Percentiles rank a stretch among this genome's conserved stretches.
phyloP scores from a whole-genome alignment of 306 rosid species.

The Sesbania bispinosa region DNA sequence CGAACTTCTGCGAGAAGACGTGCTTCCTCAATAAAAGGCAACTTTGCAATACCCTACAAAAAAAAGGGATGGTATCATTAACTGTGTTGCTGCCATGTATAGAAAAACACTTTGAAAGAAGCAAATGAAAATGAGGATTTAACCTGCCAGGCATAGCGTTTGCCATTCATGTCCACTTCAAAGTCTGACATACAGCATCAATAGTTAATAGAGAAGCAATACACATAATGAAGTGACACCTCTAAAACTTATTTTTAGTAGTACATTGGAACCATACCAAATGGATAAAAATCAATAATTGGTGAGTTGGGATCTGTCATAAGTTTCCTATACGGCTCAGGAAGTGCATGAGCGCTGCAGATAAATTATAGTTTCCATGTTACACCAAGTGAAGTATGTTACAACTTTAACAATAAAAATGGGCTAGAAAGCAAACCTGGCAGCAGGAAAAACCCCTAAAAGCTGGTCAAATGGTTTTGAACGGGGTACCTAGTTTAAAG shows the following conservation, averaged over 20 bases:
- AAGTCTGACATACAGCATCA: conserved; percentile 58
- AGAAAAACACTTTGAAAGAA: not conserved
- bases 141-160: conserved; percentile 98
- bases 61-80: conserved; percentile 5
- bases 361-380: conserved; percentile 13
- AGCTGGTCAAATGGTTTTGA: conserved; percentile 98
- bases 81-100: not conserved
- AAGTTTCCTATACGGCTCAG: conserved; percentile 75
- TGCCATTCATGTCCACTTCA: conserved; percentile 99
- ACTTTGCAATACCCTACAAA: conserved; percentile 87
- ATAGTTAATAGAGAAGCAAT: conserved; percentile 16
- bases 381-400: not conserved
- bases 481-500: conserved; percentile 76
- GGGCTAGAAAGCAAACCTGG: conserved; percentile 51
- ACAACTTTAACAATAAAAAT: not conserved
- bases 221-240: not conserved
- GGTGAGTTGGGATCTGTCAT: conserved; percentile 88
- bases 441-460: conserved; percentile 95
- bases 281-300: conserved; percentile 84
- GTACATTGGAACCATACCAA: conserved; percentile 49
- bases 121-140: conserved; percentile 13
- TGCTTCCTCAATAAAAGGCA: conserved; percentile 92
- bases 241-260: not conserved
- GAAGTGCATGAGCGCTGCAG: conserved; percentile 94
- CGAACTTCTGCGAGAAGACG: conserved; percentile 86